Conservation (phyloP, 2,329 filamentous ascomycete species). For the Trichoderma arundinaceum region DNA sequence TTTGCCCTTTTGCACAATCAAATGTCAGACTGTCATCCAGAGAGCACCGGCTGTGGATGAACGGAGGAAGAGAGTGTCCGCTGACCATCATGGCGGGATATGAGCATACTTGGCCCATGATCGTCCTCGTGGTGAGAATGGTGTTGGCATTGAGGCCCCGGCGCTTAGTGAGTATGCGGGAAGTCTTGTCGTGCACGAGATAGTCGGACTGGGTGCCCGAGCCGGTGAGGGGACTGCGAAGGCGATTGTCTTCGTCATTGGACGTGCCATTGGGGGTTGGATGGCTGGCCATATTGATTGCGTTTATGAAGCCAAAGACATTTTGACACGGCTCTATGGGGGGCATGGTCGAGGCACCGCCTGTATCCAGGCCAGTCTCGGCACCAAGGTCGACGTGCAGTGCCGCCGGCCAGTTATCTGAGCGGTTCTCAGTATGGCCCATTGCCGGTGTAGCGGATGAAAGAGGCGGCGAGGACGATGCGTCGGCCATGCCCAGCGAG, state of each 20-base stretch:
- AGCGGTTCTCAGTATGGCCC: background rate
- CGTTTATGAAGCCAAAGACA: background rate
- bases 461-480: background rate
- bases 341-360: background rate
- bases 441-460: background rate
- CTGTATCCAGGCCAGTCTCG: background rate
- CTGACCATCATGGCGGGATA: constrained; percentile 35
- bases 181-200: constrained; percentile 10
- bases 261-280: background rate
- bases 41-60: constrained; percentile 34
- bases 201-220: constrained; percentile 6
- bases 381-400: background rate
- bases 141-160: constrained; percentile 22
- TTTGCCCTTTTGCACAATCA: constrained; percentile 22
- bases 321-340: constrained; percentile 13
- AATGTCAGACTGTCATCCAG: constrained; percentile 19
- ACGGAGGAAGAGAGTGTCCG: constrained; percentile 33
- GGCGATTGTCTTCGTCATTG: background rate
- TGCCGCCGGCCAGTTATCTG: background rate
- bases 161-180: constrained; percentile 27
- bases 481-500: background rate
- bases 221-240: background rate
- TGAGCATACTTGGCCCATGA: constrained; percentile 34
- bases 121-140: constrained; percentile 30
- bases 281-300: background rate